phyloP scores from a whole-genome alignment of 305 asterid genomes.

The Stenogyne calaminthoides region DNA sequence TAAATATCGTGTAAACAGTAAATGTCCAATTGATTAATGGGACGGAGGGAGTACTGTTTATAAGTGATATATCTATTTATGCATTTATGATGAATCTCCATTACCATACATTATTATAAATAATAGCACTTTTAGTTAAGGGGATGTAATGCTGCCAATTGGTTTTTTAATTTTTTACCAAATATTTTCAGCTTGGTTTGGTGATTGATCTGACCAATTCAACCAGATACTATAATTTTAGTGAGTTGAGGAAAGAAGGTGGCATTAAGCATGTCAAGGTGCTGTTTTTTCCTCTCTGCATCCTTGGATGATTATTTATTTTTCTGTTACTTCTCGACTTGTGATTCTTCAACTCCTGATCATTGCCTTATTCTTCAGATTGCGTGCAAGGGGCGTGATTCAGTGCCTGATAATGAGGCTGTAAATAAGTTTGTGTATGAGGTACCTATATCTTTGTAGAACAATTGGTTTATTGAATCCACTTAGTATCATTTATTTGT shows the following conservation, averaged over 20 bases:
- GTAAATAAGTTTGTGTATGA: conserved; percentile 86
- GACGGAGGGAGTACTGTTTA: neutral
- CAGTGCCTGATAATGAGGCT: conserved; percentile 91
- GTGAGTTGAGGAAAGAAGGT: conserved; percentile 65
- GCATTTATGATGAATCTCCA: conserved; percentile 1
- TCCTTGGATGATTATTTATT: conserved; percentile 19
- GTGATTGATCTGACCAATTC: conserved; percentile 99
- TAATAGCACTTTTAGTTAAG: conserved; percentile 14
- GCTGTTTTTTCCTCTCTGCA: conserved; percentile 31
- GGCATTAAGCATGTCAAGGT: conserved; percentile 98
- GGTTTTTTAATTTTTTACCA: conserved; percentile 31
- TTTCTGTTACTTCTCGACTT: neutral
- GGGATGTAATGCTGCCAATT: conserved; percentile 27
- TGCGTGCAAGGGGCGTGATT: conserved; percentile 95
- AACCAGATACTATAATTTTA: conserved; percentile 68
- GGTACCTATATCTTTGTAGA: conserved; percentile 49
- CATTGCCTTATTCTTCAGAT: conserved; percentile 53
- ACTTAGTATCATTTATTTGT: conserved; percentile 11
- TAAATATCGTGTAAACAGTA: too few relatives aligned
- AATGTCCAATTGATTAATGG: too few relatives aligned
- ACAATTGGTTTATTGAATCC: conserved; percentile 15
- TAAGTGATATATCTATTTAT: conserved; percentile 16
- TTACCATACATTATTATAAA: conserved; percentile 12
- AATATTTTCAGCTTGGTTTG: conserved; percentile 83
- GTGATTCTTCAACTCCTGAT: conserved; percentile 36